Evolutionary conservation across 257 asterid species (phyloP).

Genomic region (Solanum rostratum): DNA sequence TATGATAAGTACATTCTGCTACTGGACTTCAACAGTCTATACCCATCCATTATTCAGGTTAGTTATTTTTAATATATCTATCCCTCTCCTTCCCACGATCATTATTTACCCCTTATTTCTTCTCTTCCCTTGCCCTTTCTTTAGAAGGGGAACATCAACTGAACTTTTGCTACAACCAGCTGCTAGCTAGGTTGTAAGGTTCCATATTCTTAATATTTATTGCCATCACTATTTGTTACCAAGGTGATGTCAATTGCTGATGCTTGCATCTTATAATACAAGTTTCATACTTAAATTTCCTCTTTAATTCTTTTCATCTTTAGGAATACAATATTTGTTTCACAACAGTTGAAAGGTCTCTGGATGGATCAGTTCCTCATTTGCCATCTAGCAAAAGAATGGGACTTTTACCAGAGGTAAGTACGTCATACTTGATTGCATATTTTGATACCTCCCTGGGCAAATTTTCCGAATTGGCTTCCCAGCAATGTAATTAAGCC

Average conservation of each 20-base stretch:
- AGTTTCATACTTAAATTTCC: not conserved
- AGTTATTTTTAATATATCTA: conserved; percentile 6
- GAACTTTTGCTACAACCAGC: not conserved
- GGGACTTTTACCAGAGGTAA: conserved; percentile 94
- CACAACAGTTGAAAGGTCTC: conserved; percentile 82
- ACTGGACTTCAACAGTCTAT: conserved; percentile 97
- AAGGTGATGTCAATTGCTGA: not conserved
- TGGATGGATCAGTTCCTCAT: conserved; percentile 50
- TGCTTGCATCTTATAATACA: not conserved
- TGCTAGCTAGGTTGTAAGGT: not conserved
- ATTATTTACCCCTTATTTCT: not conserved
- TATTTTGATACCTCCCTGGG: not conserved
- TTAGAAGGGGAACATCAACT: not conserved
- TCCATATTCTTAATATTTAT: not conserved
- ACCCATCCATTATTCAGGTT: conserved; percentile 98
- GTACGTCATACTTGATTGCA: not conserved
- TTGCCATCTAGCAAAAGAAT: conserved; percentile 62
- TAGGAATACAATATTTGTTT: conserved; percentile 98
- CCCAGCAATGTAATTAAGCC: not conserved
- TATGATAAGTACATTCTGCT: conserved; percentile 90
- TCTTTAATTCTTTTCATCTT: conserved; percentile 6
- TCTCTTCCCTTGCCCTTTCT: conserved; percentile 1
- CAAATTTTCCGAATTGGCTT: not conserved
- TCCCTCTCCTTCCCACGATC: not conserved
- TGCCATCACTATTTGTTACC: not conserved